These are phyloP conservation scores for Fraxinus nigra DNA, from an alignment of 305 asterid genomes.

Conservation along the genomic window DNA sequence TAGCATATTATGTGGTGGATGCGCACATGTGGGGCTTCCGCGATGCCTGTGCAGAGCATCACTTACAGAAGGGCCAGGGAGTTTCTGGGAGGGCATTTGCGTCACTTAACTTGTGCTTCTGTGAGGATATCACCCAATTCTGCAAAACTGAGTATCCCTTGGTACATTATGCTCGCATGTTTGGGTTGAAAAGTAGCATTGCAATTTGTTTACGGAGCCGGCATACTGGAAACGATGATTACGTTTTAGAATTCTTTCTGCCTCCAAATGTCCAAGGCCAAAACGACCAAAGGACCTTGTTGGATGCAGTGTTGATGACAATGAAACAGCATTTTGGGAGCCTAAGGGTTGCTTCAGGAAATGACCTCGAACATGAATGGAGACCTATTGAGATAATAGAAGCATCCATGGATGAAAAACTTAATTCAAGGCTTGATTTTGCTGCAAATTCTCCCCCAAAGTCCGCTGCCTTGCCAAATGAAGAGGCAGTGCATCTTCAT, in stretches of 20 bases:
- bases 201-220: conserved; percentile 74
- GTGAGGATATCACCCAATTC: conserved; percentile 63
- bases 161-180: conserved; percentile 90
- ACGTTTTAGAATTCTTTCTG: conserved; percentile 72
- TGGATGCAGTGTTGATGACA: conserved; percentile 63
- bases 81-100: conserved; percentile 83
- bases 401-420: conserved; percentile 48
- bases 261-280: conserved; percentile 47
- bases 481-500: conserved; percentile 35
- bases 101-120: conserved; percentile 56
- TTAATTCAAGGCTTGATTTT: conserved; percentile 34
- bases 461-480: conserved; percentile 35
- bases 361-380: conserved; percentile 64
- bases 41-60: conserved; percentile 88
- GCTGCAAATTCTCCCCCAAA: conserved; percentile 39
- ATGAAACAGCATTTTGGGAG: conserved; percentile 75
- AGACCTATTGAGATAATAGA: conserved; percentile 64
- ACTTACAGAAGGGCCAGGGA: conserved; percentile 87
- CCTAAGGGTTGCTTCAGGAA: conserved; percentile 82
- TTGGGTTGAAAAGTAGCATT: conserved; percentile 65
- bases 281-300: conserved; percentile 49
- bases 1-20: conserved; percentile 75
- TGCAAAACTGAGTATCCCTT: conserved; percentile 86
- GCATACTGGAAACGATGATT: conserved; percentile 80
- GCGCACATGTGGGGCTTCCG: conserved; percentile 88